phyloP scores from a whole-genome alignment of 192 early-diverging fungal species.

The Coemansia sp. region DNA sequence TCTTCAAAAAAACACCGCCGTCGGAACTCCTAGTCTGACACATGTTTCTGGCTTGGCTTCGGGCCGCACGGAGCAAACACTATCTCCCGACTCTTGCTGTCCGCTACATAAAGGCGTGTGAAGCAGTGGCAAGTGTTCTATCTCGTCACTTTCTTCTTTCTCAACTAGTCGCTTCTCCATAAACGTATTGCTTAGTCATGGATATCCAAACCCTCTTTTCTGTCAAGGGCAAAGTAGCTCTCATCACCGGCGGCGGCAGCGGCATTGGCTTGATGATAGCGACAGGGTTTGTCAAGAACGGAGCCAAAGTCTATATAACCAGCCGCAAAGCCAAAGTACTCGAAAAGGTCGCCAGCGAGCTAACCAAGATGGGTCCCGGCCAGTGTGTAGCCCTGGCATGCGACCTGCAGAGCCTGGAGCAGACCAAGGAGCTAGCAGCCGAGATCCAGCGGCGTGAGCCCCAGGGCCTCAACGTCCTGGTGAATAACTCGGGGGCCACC shows the following conservation, averaged over 20 bases:
- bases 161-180: not conserved
- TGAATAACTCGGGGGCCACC: slow-evolving; percentile 83
- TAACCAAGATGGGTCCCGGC: slow-evolving; percentile 69
- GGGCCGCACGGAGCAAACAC: not conserved
- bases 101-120: not conserved
- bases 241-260: slow-evolving; percentile 76
- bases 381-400: slow-evolving; percentile 70
- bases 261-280: slow-evolving; percentile 60
- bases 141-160: not conserved
- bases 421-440: slow-evolving; percentile 58
- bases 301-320: slow-evolving; percentile 89
- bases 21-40: not conserved
- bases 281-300: slow-evolving; percentile 76
- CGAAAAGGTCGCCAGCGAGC: slow-evolving; percentile 63
- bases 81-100: too few species aligned
- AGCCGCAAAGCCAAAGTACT: slow-evolving; percentile 67
- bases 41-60: not conserved
- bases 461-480: slow-evolving; percentile 67
- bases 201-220: slow-evolving; percentile 58
- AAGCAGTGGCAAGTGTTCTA: not conserved
- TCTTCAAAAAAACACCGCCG: not conserved
- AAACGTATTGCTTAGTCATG: slow-evolving; percentile 29
- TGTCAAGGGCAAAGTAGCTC: slow-evolving; percentile 75
- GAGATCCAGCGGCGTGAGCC: slow-evolving; percentile 61
- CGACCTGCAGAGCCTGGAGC: slow-evolving; percentile 62